These are phyloP conservation scores for Pleurotus sapidus DNA, from an alignment of 768 basidiomycete species.

Conservation along the genomic window DNA sequence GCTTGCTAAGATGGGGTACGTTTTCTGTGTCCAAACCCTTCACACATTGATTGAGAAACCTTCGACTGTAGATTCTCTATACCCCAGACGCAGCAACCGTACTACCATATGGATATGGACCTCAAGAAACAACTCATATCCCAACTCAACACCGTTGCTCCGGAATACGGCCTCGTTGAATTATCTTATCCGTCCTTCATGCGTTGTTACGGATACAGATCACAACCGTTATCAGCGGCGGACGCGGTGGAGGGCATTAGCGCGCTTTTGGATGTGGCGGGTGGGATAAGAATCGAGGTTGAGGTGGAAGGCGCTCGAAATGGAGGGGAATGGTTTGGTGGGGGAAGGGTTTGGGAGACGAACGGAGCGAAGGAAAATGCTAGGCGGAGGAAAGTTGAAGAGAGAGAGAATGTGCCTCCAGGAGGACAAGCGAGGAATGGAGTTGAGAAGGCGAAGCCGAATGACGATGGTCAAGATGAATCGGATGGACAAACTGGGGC, in stretches of 20 bases:
- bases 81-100: constrained; percentile 90
- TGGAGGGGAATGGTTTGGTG: constrained; percentile 97
- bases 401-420: constrained; percentile 35
- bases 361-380: constrained; percentile 33
- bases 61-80: constrained; percentile 76
- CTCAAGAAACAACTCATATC: constrained; percentile 77
- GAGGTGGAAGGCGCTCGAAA: constrained; percentile 85
- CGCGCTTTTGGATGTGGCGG: constrained; percentile 87
- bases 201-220: constrained; percentile 86
- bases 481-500: constrained; percentile 62
- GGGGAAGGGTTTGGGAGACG: constrained; percentile 74
- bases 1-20: constrained; percentile 97
- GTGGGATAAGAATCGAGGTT: constrained; percentile 86
- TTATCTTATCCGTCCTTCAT: constrained; percentile 92
- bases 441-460: constrained; percentile 19
- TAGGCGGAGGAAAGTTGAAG: constrained; percentile 32
- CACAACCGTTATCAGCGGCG: constrained; percentile 84
- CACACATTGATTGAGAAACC: no score
- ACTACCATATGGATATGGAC: constrained; percentile 95
- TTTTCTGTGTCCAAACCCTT: constrained; percentile 10
- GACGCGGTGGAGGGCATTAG: constrained; percentile 90
- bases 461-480: constrained; percentile 20
- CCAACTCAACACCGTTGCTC: constrained; percentile 86
- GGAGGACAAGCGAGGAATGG: constrained; percentile 17
- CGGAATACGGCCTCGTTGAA: constrained; percentile 93